Base-by-base conservation (phyloP, 768 basidiomycete genomes). In the Pluteus cervinus region DNA sequence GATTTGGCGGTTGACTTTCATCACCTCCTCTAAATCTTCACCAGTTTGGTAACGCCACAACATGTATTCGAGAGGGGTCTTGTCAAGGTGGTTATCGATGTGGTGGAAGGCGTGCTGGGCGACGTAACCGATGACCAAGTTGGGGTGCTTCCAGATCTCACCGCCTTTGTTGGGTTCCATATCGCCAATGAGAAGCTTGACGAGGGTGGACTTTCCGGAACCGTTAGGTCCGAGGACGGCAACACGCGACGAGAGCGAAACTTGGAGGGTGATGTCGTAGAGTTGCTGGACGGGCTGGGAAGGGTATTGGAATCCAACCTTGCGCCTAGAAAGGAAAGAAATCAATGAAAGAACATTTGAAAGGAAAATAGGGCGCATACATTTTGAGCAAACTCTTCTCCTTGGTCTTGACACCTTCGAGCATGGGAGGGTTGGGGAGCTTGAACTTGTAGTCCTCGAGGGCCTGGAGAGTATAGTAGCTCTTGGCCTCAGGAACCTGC, bases 71-170 rank as follows among this genome's bases (percentile, higher is more conserved):
- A 97, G 82, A 34, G 93, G 89, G 10, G 93, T 97, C 77, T 92
- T 94, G 76, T 97, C 93, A 58, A 97, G 87, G 59, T 97, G 93
- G 63, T 90, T 69, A 62, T 97, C 93, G 57, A 97, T 97, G 64
- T 97, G 93, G 74, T 97, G 93, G 92, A 97, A 97, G 44, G 93
- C 93, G 65, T 97, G 93, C 66, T 97, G 93, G 28, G 93, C 93
- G 49, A 97, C 93, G 69, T 97, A 97, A 56, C 93, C 93, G 46
- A 97, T 94, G 68, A 97, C 93, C 79, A 97, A 75, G 77, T 97
- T 97, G 45, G 93, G 93, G 71, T 97, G 93, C 72, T 93, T 97
- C 93, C 93, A 97, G 66, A 86, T 82, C 66, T 92, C 89, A 74
- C 93, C 93, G 46, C 88, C 88, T 69, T 81, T 85, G 79, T 96